phyloP scores from a whole-genome alignment of 2,329 filamentous ascomycete species.

The Colletotrichum chlorophyti region DNA sequence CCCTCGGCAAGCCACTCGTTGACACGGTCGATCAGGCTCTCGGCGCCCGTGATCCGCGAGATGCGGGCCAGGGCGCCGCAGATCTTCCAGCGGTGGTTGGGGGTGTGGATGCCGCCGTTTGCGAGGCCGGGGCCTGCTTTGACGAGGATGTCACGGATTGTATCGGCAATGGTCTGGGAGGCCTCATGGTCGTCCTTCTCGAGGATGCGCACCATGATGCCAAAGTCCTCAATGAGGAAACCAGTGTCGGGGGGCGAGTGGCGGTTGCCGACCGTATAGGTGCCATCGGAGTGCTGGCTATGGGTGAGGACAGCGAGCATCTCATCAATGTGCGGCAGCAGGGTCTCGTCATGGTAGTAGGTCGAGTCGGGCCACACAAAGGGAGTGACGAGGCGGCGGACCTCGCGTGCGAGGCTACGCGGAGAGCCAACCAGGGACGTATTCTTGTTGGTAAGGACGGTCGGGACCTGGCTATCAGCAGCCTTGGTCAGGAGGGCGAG shows the following conservation, averaged over 20 bases:
- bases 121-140: slow-evolving; percentile 28
- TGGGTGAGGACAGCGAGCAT: slow-evolving; percentile 27
- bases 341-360: slow-evolving; percentile 27
- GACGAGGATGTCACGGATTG: slow-evolving; percentile 28
- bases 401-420: slow-evolving; percentile 22
- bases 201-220: slow-evolving; percentile 30
- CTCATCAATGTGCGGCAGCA: slow-evolving; percentile 29
- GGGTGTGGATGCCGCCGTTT: slow-evolving; percentile 31
- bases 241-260: slow-evolving; percentile 32
- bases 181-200: slow-evolving; percentile 25
- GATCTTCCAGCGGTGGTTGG: slow-evolving; percentile 32
- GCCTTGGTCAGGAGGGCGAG: slow-evolving; percentile 24
- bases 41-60: slow-evolving; percentile 25
- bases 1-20: slow-evolving; percentile 31
- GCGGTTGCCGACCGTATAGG: slow-evolving; percentile 30
- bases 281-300: slow-evolving; percentile 29
- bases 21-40: slow-evolving; percentile 24
- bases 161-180: slow-evolving; percentile 19
- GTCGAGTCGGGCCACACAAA: slow-evolving; percentile 31
- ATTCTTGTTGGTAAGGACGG: slow-evolving; percentile 23
- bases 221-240: slow-evolving; percentile 32
- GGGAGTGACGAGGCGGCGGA: slow-evolving; percentile 29
- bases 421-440: slow-evolving; percentile 18
- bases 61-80: slow-evolving; percentile 30
- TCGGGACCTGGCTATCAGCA: slow-evolving; percentile 27